Percentiles rank a stretch among this genome's conserved stretches.
These are phyloP conservation scores for Amanita phalloides DNA, from an alignment of 768 basidiomycete species.

Conservation along the genomic window DNA sequence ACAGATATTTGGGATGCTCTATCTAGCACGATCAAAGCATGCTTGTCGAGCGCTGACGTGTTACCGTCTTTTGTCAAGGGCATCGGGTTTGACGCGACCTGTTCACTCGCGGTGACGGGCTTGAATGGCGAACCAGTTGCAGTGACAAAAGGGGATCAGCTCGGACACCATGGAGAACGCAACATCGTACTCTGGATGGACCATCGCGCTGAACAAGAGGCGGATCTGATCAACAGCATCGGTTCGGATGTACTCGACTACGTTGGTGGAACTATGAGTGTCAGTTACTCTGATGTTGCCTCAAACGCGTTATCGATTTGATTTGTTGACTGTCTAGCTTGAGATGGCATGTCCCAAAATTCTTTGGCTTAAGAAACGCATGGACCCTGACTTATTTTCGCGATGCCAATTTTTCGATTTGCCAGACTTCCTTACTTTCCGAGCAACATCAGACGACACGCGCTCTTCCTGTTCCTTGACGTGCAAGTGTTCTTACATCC, in stretches of 20 bases:
- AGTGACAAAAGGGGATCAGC: conserved; percentile 56
- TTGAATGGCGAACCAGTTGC: conserved; percentile 60
- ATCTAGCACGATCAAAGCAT: conserved; percentile 46
- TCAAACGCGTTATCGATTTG: not conserved
- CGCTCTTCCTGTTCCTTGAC: conserved; percentile 90
- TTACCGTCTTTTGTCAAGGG: conserved; percentile 64
- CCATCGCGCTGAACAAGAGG: conserved; percentile 89
- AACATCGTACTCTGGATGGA: conserved; percentile 97
- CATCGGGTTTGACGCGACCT: conserved; percentile 92
- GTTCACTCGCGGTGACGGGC: conserved; percentile 84
- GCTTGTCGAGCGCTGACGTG: conserved; percentile 48
- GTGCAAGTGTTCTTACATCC: conserved; percentile 93
- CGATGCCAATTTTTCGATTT: conserved; percentile 82
- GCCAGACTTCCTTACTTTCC: conserved; percentile 94
- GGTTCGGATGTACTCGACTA: conserved; percentile 84
- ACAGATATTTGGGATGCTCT: conserved; percentile 77
- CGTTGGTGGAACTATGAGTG: conserved; percentile 95
- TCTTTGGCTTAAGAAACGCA: conserved; percentile 89
- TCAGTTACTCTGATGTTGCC: conserved; percentile 21
- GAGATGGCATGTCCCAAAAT: conserved; percentile 99
- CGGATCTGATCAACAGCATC: conserved; percentile 78
- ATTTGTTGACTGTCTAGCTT: conserved; percentile 37
- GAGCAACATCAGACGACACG: conserved; percentile 61
- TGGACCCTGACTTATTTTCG: conserved; percentile 61
- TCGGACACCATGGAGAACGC: conserved; percentile 61